Base-by-base conservation (phyloP, 345 rosid genomes). In the Reutealis trisperma region DNA sequence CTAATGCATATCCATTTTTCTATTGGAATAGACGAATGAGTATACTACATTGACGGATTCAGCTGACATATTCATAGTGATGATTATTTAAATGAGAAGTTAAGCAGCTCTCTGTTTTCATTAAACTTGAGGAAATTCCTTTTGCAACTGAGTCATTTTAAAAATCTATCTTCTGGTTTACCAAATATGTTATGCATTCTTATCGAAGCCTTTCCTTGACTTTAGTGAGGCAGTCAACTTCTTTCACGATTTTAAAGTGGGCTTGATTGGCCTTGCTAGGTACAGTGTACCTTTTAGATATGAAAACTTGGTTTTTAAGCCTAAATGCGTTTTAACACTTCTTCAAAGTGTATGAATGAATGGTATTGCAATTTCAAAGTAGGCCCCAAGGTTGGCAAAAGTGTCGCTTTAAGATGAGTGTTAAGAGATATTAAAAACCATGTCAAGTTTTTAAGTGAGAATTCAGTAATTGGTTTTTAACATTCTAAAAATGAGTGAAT, bases 1-100 rank as follows among this genome's bases (percentile, higher is more conserved):
- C 64, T 30, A 57, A 6, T 41, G 24, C 37, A 69, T 67, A 41
- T 60, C 19, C 51, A 15, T 13, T 37, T 70, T 65, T 2, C 25
- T 37, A 67, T 61, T 52, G 76, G 73, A 30, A 34, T 55, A 30
- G 42, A 25, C 37, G 3, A 34, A 34, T 34, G 37, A 34, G 37
- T 34, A 34, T 34, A 34, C 37, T 34, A 34, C 3, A 34, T 34
- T 34, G 5, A 34, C 37, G 37, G 37, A 34, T 34, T 34, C 37
- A 34, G 37, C 37, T 34, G 37, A 4, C 3, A 34, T 34, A 2
- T 34, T 34, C 37, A 75, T 75, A 64, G 71, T 54, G 30, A 8
- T 70, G 47, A 77, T 63, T 63, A 27, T 44, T 54, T 55, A 59
- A 59, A 30, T 44, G 68, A 44, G 68, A 59, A 70, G 30, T 71